Evolutionary conservation across 192 early-diverging fungal genomes (phyloP).

Genomic region (Phlyctochytrium bullatum): DNA sequence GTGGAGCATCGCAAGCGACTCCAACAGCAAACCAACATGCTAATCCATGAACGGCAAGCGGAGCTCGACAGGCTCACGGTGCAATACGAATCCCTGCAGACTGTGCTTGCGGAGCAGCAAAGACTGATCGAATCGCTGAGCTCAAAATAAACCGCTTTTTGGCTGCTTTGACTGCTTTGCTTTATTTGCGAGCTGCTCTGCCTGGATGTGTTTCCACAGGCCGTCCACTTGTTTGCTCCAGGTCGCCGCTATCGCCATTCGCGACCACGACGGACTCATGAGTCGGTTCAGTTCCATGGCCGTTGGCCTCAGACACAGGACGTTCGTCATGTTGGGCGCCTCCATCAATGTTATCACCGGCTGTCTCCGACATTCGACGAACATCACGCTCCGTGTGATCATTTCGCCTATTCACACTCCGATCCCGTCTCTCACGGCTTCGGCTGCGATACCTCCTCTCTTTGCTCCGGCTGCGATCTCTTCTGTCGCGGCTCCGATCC

Average conservation of each 20-base stretch:
- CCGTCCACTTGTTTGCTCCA: too few relatives aligned
- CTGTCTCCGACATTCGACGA: too few relatives aligned
- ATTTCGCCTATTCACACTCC: not conserved
- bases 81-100: constrained; percentile 41
- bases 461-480: not conserved
- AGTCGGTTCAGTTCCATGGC: not conserved
- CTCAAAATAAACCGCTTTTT: constrained; percentile 40
- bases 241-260: not conserved
- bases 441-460: constrained; percentile 4
- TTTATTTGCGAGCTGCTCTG: too few relatives aligned
- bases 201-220: too few relatives aligned
- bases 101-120: constrained; percentile 38
- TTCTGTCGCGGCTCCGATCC: constrained; percentile 8
- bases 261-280: not conserved
- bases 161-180: too few relatives aligned
- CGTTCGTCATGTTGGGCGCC: not conserved
- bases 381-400: too few relatives aligned
- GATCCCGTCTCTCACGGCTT: constrained; percentile 4
- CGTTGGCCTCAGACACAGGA: not conserved
- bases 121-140: constrained; percentile 38
- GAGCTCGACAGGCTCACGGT: constrained; percentile 40
- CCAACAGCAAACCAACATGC: constrained; percentile 12
- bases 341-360: not conserved
- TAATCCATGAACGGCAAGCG: constrained; percentile 41
- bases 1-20: constrained; percentile 23